These are phyloP conservation scores for Heritiera fomes DNA, from an alignment of 345 rosid genomes.

Conservation along the genomic window DNA sequence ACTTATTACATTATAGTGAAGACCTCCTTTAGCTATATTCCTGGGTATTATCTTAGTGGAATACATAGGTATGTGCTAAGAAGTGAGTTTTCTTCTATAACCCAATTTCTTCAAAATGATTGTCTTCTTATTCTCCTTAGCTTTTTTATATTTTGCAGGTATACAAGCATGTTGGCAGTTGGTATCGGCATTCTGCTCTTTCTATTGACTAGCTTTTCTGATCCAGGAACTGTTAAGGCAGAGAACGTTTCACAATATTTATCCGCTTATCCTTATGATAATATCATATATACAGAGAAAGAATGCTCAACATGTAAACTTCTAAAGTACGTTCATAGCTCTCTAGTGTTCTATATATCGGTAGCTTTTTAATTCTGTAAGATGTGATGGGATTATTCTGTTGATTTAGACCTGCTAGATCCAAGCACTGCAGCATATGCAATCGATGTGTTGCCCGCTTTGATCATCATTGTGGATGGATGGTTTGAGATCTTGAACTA, in stretches of 20 bases:
- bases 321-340: conserved; percentile 58
- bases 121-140: conserved; percentile 1
- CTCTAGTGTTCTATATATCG: background rate
- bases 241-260: conserved; percentile 67
- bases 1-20: conserved; percentile 57
- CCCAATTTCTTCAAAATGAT: background rate
- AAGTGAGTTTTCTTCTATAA: conserved; percentile 15
- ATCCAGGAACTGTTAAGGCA: conserved; percentile 78
- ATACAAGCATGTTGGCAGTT: conserved; percentile 67
- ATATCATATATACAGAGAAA: conserved; percentile 68
- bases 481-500: conserved; percentile 49
- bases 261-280: conserved; percentile 80
- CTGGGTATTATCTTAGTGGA: conserved; percentile 83
- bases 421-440: conserved; percentile 94
- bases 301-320: conserved; percentile 85
- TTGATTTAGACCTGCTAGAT: conserved; percentile 87
- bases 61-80: conserved; percentile 58
- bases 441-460: conserved; percentile 92
- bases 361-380: background rate
- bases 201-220: conserved; percentile 79
- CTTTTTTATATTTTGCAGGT: conserved; percentile 49
- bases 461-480: conserved; percentile 99
- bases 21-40: conserved; percentile 72
- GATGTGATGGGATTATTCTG: conserved; percentile 14
- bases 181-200: conserved; percentile 72